Base-by-base conservation (phyloP, 2,329 filamentous ascomycete genomes). In the Cercospora sojina region DNA sequence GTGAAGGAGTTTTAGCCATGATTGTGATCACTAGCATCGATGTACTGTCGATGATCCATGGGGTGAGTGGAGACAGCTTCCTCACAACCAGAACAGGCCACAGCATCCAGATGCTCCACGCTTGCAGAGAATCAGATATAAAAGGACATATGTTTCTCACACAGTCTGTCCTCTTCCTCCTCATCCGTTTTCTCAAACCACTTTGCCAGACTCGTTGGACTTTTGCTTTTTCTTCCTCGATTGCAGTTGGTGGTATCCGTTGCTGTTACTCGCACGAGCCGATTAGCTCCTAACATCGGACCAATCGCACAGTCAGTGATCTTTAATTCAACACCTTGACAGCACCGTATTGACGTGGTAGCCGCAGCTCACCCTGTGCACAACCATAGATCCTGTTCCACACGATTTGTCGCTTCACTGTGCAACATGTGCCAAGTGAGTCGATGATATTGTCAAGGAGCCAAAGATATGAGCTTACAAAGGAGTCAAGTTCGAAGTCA, bases 401-500 rank as follows among this genome's bases (percentile, higher is more conserved):
- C 49, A 27, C 10, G 43, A 7, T 23, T 20, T 6, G 9, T 6
- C 20, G 10, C 10, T 23, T 6, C 9, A 49, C 3, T 9, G 43
- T 29, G 43, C 62, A 71, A 56, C 57, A 75, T 75, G 73, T 75
- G 73, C 61, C 73, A 75, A 64, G 73, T 75, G 64, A 68, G 69
- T 61, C 13, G 3, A 38, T 5, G 35, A n/a, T 38, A 2, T 38
- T 38, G 35, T 38, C 49, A 56, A 56, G 20, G 51, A 27, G 3
- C 25, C 16, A 10, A 18, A 56, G 25, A 12, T 29, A 27, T n/a
- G 51, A 56, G 29, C 51, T 56, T 10, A 29, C 20, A n/a, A 10
- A 27, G 31, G 25, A 25, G 16, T 27, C 13, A 35, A 90, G 75
- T 92, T 82, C 77, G 90, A 93, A 75, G 86, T 88, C 69, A 90